Conservation (phyloP, 495 filamentous ascomycete species). For the Penicillium turbatum region DNA sequence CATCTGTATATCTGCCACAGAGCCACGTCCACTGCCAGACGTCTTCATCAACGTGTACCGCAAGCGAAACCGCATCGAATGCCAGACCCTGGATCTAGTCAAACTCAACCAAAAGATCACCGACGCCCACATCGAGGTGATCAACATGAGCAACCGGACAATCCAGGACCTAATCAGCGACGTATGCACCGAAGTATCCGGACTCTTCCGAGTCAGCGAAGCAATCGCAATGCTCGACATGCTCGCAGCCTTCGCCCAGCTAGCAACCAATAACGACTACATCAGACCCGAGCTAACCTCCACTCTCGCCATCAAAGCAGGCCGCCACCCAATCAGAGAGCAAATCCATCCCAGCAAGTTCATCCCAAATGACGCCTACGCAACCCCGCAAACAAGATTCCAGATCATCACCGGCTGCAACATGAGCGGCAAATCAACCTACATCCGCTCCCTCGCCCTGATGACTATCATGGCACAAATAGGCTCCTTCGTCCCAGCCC, state of each 20-base stretch:
- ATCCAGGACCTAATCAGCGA: slow-evolving; percentile 65
- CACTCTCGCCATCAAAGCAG: slow-evolving; percentile 72
- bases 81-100: slow-evolving; percentile 77
- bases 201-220: slow-evolving; percentile 75
- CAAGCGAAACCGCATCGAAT: slow-evolving; percentile 72
- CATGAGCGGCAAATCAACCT: slow-evolving; percentile 98
- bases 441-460: slow-evolving; percentile 81
- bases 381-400: slow-evolving; percentile 69
- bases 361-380: slow-evolving; percentile 86
- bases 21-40: slow-evolving; percentile 63
- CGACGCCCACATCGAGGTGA: slow-evolving; percentile 76
- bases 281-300: slow-evolving; percentile 70
- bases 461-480: slow-evolving; percentile 90
- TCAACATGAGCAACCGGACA: slow-evolving; percentile 65
- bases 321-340: slow-evolving; percentile 81
- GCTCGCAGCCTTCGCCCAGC: slow-evolving; percentile 75
- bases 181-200: slow-evolving; percentile 61
- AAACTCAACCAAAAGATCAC: slow-evolving; percentile 71
- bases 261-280: slow-evolving; percentile 75
- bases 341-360: slow-evolving; percentile 63
- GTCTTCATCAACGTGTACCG: slow-evolving; percentile 72
- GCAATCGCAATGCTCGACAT: slow-evolving; percentile 89
- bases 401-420: slow-evolving; percentile 96
- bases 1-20: slow-evolving; percentile 60
- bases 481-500: slow-evolving; percentile 84